Evolutionary conservation across 2,329 filamentous ascomycete genomes (phyloP), one percentile per base, ranked within the genome.

Genomic region (Clonostachys rosea): DNA sequence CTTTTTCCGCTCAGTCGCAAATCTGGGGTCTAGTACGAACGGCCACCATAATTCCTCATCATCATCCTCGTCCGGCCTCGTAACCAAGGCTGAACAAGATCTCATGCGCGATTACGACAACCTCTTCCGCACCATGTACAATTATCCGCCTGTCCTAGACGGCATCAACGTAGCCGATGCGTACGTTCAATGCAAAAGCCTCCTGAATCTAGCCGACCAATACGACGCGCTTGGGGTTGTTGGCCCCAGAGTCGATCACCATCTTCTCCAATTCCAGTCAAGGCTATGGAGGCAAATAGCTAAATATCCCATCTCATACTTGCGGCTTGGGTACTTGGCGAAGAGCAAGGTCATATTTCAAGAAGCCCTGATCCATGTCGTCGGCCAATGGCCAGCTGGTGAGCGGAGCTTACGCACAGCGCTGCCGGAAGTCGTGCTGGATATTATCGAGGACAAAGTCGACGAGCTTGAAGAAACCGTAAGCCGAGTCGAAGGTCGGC

Each of bases 221-320:
- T 96, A 96, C 70, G 91, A 96, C 63, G 90, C 91, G 13, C 78
- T 96, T 12, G 77, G 84, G 33, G 90, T 96, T 14, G 90, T 95
- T 9, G 91, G 91, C 0, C 89, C 89, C 2, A 82, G 92, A 36
- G 88, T 96, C 41, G 92, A 96, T 66, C 91, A 97, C 69, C 92
- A 97, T 64, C 76, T 97, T 13, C 74, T 97, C 14, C 89, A 94
- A 56, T 97, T 96, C 64, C 90, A 94, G 58, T 88, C 87, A 18
- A 81, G 90, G 2, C 77, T 97, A 3, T 96, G 91, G 86, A 95
- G 94, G 66, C 92, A 96, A 67, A 95, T 96, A 52, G 91, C 91
- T 45, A 96, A 96, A 67, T 96, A 96, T 61, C 91, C 92, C 12
- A 89, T 94, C 43, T 91, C 85, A 50, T 97, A 96, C 61, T 79